Base-by-base conservation (phyloP, 345 rosid genomes). In the Eutrema yunnanense region DNA sequence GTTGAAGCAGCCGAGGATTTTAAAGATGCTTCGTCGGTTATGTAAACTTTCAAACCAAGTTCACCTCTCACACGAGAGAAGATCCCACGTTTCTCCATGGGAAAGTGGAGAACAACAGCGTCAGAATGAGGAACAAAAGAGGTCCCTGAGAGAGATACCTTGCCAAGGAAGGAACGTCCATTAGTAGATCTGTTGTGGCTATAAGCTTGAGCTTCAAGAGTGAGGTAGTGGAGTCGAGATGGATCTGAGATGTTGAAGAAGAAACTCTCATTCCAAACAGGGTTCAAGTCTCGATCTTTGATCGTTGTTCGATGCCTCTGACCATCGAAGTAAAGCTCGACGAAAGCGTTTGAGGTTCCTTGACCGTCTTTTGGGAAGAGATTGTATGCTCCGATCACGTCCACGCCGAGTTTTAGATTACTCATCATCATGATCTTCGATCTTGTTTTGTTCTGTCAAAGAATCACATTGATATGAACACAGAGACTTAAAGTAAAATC, bases 241-340 rank as follows among this genome's bases (percentile, higher is more conserved):
- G 96, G 90, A 65, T 95, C 93, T 22, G 96, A 76, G 37, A 95
- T 87, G 81, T 95, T 92, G 87, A 95, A 95, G 86, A 84, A 90
- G 85, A 92, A 89, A 79, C 96, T 88, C 88, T 92, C 99, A 36
- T 92, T 87, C 99, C 99, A 95, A 58, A 95, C 89, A 2, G 99
- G 99, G 79, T 81, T 88, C 52, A 92, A 87, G 80, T 90, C 97
- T 78, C 85, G 85, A 42, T 95, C 96, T 79, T 95, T 95, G 74
- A 90, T 81, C 8, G 96, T 92, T 60, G 93, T 86, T 14, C 93
- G 96, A 63, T 86, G 87, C 75, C 65, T 89, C 71, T 92, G 99
- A 71, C 93, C 92, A 36, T 95, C 99, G 49, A 95, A 95, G 81
- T 50, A 80, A 67, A 92, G 92, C 86, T 95, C 99, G 7, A 95